Base-by-base conservation (phyloP, 352 stramenopile species). In the Globisporangium viniferum region DNA sequence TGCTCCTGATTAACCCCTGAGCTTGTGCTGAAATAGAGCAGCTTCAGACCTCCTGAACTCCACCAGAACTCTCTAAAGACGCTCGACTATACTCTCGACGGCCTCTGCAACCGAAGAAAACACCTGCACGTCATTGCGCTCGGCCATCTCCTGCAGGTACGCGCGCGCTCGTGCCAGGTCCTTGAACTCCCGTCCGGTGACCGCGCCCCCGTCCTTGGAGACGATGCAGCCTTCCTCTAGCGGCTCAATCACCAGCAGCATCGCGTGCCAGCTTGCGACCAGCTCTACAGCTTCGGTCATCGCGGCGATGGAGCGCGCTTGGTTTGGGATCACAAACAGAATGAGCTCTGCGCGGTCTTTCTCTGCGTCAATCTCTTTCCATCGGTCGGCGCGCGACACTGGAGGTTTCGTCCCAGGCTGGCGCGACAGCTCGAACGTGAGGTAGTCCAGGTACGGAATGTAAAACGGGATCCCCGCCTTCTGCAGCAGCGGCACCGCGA, bases 71-170 rank as follows among this genome's bases (percentile, higher is more conserved):
- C 39, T 18, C 66, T 85, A 74, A 31, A 91, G 77, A 24, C 77
- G 79, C 70, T 81, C 74, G 9, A 92, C 67, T 64, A 95, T 90
- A 57, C 73, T 82, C 44, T 85, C 75, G 27, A 95, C 76, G 5
- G 88, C 86, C 20, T 80, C 65, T 1, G 72, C 70, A 12, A 94
- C 86, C 0, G 81, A 92, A 56, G 82, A 64, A 60, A 94, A 93
- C 41, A 96, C 80, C 12, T 82, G 74, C 6, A 94, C 79, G 64
- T 91, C 77, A 69, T 94, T 86, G 35, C 90, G 86, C 66, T 91
- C 78, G 1, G 90, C 90, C 72, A 91, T 94, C 67, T 97, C 90
- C n/a, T 79, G 75, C 27, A 97, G 68, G 75, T 97, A 97, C 5
- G 73, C 72, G 39, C 89, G 79, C 2, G 87, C 90, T 9, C 90